These are phyloP conservation scores for Haematococcus lacustris DNA, from an alignment of 139 green algal species.

Conservation along the genomic window DNA sequence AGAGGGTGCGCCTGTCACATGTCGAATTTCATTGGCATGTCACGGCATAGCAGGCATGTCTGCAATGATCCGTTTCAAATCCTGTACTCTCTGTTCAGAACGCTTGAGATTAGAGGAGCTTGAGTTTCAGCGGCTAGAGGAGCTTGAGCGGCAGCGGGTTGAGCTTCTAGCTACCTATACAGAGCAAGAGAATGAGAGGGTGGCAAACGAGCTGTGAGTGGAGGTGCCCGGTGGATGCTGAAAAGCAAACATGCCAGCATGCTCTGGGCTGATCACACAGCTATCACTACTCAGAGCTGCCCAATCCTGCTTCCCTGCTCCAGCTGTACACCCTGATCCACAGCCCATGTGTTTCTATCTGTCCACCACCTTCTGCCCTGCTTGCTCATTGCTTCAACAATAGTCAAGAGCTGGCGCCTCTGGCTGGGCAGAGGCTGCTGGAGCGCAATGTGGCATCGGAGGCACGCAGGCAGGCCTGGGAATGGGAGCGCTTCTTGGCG, in stretches of 20 bases:
- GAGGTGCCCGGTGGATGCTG: no score
- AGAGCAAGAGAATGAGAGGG: constrained; percentile 13
- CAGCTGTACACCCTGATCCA: no score
- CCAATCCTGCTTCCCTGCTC: no score
- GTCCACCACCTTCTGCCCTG: no score
- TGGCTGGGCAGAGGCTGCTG: constrained; percentile 19
- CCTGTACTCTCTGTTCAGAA: background rate
- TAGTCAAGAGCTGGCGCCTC: constrained; percentile 28
- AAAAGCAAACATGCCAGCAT: no score
- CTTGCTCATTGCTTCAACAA: no score
- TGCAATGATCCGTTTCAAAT: no score
- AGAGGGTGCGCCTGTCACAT: constrained; percentile 29
- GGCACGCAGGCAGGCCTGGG: constrained; percentile 6
- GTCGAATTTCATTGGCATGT: background rate
- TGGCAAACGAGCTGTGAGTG: constrained; percentile 18
- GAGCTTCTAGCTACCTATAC: constrained; percentile 14
- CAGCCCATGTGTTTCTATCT: no score
- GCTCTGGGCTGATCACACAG: no score
- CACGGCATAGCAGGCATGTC: background rate
- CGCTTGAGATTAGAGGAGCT: constrained; percentile 4
- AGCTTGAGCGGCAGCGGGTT: constrained; percentile 27
- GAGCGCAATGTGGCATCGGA: constrained; percentile 8
- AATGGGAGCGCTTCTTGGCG: constrained; percentile 37
- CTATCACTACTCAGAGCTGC: no score
- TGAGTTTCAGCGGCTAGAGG: constrained; percentile 26